phyloP scores from a whole-genome alignment of 139 green algal species.

The Chlorella sorokiniana region DNA sequence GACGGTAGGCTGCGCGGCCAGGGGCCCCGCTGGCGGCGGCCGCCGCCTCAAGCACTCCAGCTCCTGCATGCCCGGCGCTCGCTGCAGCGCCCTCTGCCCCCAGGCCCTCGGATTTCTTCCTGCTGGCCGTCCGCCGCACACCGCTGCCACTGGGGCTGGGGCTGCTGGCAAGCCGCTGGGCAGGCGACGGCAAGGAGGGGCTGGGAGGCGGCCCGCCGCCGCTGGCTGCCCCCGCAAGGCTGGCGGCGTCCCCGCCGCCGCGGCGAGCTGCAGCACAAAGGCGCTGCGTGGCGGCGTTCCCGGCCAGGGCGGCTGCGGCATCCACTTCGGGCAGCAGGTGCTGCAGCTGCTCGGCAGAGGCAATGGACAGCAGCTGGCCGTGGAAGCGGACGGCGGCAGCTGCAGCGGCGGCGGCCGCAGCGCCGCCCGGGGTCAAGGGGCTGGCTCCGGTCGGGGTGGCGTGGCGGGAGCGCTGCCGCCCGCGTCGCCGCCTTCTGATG shows the following conservation, averaged over 20 bases:
- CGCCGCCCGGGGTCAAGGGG: background rate
- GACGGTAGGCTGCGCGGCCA: background rate
- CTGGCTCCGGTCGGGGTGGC: background rate
- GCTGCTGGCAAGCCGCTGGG: too few relatives aligned
- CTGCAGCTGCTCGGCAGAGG: slow-evolving; percentile 25
- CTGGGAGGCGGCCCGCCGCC: too few relatives aligned
- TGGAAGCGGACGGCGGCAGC: background rate
- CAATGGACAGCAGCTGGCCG: background rate
- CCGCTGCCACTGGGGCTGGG: background rate
- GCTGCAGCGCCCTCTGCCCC: background rate
- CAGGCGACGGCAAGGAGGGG: too few relatives aligned
- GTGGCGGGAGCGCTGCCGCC: background rate
- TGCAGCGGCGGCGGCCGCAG: background rate
- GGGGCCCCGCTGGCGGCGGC: background rate
- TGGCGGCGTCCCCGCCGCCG: slow-evolving; percentile 8
- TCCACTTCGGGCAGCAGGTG: slow-evolving; percentile 26
- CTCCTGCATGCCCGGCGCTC: too few relatives aligned
- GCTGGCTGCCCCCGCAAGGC: background rate
- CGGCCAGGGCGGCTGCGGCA: slow-evolving; percentile 6
- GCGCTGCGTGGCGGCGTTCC: background rate
- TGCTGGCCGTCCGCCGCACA: background rate
- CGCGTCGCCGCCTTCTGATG: background rate
- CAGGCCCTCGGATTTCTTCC: slow-evolving; percentile 4
- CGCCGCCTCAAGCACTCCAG: background rate
- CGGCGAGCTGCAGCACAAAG: slow-evolving; percentile 32